Conservation (phyloP, 2,329 filamentous ascomycete species). For the Botrytis medusae region DNA sequence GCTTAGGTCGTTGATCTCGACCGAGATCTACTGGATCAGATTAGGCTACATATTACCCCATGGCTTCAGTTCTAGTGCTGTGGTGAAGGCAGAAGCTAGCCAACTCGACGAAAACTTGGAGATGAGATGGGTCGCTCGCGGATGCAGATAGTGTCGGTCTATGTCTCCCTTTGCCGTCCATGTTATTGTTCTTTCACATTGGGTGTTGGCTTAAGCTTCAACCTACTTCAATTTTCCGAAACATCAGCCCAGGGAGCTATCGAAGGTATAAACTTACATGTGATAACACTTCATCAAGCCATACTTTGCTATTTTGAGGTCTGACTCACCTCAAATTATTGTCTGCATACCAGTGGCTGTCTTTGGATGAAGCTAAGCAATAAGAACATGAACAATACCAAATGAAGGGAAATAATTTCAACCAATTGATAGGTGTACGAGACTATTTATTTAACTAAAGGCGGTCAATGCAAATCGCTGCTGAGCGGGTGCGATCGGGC, state of each 20-base stretch:
- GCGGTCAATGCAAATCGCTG: slow-evolving; percentile 1
- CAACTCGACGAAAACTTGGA: neutral
- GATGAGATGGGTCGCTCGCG: neutral
- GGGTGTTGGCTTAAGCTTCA: neutral
- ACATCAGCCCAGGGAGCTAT: neutral
- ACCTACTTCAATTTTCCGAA: neutral
- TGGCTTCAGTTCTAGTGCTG: neutral
- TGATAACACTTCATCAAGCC: neutral
- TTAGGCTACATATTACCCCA: neutral
- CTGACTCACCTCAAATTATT: neutral
- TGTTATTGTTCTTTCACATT: neutral
- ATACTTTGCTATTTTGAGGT: neutral
- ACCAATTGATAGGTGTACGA: neutral
- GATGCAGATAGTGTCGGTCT: neutral
- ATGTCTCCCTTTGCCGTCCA: neutral
- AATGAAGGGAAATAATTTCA: neutral
- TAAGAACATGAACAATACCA: neutral
- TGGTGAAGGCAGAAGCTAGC: neutral
- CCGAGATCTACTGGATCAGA: neutral
- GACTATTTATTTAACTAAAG: neutral
- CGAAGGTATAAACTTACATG: neutral
- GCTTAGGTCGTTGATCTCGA: neutral
- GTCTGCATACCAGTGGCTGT: neutral
- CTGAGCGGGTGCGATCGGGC: neutral
- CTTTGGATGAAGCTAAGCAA: neutral